Percentiles rank a stretch among this genome's conserved stretches.
These are phyloP conservation scores for Truncatella angustata DNA, from an alignment of 2,329 filamentous ascomycete genomes.

Conservation along the genomic window DNA sequence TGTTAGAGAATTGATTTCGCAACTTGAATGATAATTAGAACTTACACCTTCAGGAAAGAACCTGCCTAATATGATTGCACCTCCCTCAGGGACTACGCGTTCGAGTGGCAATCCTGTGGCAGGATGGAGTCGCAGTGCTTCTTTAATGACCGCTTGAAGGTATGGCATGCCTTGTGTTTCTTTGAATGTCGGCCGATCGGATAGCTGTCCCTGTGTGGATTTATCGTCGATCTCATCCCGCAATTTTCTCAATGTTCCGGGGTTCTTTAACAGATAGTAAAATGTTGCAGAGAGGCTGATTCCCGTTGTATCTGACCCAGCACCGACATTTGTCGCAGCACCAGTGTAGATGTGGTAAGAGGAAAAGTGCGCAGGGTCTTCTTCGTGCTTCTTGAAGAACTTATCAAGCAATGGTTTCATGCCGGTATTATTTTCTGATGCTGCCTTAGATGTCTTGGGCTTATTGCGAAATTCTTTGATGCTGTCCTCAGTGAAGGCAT, in stretches of 20 bases:
- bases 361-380: conserved; percentile 30
- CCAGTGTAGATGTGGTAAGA: conserved; percentile 18
- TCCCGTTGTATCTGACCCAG: conserved; percentile 35
- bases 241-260: conserved; percentile 16
- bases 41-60: conserved; percentile 23
- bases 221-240: conserved; percentile 16
- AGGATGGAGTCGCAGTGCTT: conserved; percentile 37
- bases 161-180: conserved; percentile 38
- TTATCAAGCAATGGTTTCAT: conserved; percentile 25
- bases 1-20: background rate
- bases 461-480: conserved; percentile 14
- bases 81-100: conserved; percentile 23
- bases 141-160: conserved; percentile 53
- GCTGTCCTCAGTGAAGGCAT: conserved; percentile 20
- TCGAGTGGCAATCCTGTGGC: conserved; percentile 23
- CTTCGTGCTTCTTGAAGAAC: conserved; percentile 22
- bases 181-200: conserved; percentile 17
- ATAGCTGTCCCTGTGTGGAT: conserved; percentile 9
- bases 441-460: background rate
- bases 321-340: conserved; percentile 26
- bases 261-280: conserved; percentile 21
- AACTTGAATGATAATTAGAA: background rate
- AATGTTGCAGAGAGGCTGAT: conserved; percentile 28
- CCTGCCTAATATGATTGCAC: conserved; percentile 22
- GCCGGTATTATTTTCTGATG: background rate